Evolutionary conservation across 2,329 filamentous ascomycete genomes (phyloP).

Genomic region (Pseudogymnoascus pannorum): DNA sequence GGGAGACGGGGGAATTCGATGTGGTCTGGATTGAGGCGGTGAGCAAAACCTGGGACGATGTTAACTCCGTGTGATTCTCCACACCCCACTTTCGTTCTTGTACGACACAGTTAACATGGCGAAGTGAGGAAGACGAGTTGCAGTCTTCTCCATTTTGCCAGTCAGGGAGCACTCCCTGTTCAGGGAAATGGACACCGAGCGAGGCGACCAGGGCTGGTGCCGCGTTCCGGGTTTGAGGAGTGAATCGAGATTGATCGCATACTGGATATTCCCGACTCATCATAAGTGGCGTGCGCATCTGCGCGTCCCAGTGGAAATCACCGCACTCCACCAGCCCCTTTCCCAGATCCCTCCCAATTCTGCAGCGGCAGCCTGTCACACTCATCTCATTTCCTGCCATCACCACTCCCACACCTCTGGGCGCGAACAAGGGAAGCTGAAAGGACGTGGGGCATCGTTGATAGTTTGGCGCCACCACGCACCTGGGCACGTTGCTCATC

Average conservation of each 20-base stretch:
- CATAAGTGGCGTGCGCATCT: neutral
- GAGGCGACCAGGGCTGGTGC: constrained; percentile 3
- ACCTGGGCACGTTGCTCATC: neutral
- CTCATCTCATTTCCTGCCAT: neutral
- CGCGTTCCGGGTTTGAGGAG: neutral
- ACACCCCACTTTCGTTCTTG: neutral
- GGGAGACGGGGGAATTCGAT: neutral
- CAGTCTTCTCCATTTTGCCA: neutral
- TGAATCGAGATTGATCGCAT: neutral
- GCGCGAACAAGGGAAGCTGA: neutral
- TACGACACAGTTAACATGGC: neutral
- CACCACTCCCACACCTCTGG: neutral
- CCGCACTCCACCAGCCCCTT: neutral
- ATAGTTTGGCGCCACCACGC: neutral
- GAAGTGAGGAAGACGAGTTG: neutral
- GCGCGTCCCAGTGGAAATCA: neutral
- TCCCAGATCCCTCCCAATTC: neutral
- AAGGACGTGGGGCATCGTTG: neutral
- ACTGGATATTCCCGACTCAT: neutral
- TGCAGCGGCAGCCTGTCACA: neutral
- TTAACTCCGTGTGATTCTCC: constrained; percentile 1
- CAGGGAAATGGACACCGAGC: neutral
- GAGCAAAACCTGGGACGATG: neutral
- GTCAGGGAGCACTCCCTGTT: neutral
- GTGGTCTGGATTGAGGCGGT: constrained; percentile 5